These are phyloP conservation scores for Wickerhamomyces tratensis DNA, from an alignment of 805 yeast genomes.

Conservation along the genomic window DNA sequence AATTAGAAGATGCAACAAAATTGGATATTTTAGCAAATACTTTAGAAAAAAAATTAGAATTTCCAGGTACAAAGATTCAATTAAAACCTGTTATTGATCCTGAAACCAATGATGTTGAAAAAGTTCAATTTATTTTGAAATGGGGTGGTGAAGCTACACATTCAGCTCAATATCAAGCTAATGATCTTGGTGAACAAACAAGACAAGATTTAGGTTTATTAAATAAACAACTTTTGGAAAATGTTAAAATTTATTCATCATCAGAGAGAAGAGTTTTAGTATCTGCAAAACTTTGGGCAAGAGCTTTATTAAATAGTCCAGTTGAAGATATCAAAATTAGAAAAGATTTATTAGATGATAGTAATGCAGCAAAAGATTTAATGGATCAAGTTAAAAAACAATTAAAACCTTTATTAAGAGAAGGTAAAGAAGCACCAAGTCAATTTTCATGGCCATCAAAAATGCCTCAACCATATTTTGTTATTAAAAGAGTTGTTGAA, in stretches of 20 bases:
- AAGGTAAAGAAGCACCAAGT: constrained; percentile 94
- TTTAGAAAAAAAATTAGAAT: constrained; percentile 74
- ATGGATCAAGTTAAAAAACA: constrained; percentile 98
- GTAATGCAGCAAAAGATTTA: constrained; percentile 94
- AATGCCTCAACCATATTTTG: constrained; percentile 95
- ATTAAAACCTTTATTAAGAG: constrained; percentile 85
- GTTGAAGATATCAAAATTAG: constrained; percentile 72
- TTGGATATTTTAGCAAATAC: constrained; percentile 71
- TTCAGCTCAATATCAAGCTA: constrained; percentile 89
- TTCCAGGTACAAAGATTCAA: constrained; percentile 96
- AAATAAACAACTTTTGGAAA: constrained; percentile 75
- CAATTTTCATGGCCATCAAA: constrained; percentile 98
- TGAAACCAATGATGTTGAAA: constrained; percentile 67
- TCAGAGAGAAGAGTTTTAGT: constrained; percentile 93
- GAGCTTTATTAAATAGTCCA: constrained; percentile 53
- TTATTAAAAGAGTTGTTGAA: constrained; percentile 88
- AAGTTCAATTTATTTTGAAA: constrained; percentile 89
- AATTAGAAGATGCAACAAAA: constrained; percentile 74
- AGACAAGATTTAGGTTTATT: constrained; percentile 84
- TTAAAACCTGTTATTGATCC: constrained; percentile 74
- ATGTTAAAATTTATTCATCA: constrained; percentile 80
- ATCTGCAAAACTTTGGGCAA: constrained; percentile 81
- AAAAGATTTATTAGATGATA: constrained; percentile 88
- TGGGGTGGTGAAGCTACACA: constrained; percentile 99
- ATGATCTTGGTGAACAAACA: constrained; percentile 91